Conservation (phyloP, 2,329 filamentous ascomycete species). For the Trichoderma gracile region DNA sequence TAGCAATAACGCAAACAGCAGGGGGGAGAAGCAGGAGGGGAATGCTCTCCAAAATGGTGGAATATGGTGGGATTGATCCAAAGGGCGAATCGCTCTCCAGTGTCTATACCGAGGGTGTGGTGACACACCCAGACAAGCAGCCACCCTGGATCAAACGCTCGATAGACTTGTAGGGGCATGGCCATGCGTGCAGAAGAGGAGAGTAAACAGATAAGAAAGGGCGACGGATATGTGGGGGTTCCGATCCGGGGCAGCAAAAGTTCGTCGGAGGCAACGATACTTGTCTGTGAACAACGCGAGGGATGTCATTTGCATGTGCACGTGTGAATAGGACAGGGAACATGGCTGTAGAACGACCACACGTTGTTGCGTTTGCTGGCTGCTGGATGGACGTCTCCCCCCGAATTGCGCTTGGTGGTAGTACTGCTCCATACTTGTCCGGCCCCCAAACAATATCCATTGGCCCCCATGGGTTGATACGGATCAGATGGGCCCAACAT, state of each 20-base stretch:
- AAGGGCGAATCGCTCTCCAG: not conserved
- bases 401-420: not conserved
- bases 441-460: constrained; percentile 8
- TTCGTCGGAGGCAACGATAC: not conserved
- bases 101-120: not conserved
- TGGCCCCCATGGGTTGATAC: not conserved
- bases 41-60: not conserved
- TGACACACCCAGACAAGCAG: not conserved
- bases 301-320: constrained; percentile 1
- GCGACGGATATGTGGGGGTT: not conserved
- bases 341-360: constrained; percentile 10
- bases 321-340: constrained; percentile 2
- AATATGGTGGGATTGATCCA: not conserved
- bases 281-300: not conserved
- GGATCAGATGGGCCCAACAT: not conserved
- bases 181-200: not conserved
- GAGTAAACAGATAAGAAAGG: not conserved
- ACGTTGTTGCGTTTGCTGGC: not conserved
- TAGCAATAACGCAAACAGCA: not conserved
- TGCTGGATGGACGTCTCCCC: not conserved
- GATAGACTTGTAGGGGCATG: not conserved
- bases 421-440: too few relatives aligned
- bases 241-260: not conserved
- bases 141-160: not conserved
- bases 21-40: not conserved